Evolutionary conservation across 495 filamentous ascomycete species (phyloP).

Genomic region (Neurospora sp.): DNA sequence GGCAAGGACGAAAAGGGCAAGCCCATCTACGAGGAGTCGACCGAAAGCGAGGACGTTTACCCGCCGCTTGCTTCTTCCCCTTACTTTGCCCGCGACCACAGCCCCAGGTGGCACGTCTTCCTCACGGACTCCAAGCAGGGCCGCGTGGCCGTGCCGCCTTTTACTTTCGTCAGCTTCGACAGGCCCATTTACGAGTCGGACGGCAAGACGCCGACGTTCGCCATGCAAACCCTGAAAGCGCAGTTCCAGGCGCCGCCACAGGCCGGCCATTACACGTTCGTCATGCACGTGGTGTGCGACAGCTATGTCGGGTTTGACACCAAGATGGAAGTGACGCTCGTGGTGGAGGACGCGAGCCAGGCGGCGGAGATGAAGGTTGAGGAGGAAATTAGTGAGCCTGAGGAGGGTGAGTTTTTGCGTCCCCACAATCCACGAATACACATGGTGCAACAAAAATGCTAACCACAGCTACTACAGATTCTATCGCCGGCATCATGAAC

Average conservation of each 20-base stretch:
- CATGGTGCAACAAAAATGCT: conserved; percentile 15
- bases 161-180: conserved; percentile 82
- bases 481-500: conserved; percentile 90
- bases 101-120: conserved; percentile 87
- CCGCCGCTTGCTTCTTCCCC: conserved; percentile 82
- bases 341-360: conserved; percentile 84
- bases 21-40: conserved; percentile 20
- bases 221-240: conserved; percentile 90
- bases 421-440: neutral
- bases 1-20: conserved; percentile 50
- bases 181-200: conserved; percentile 65
- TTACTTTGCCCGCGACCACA: conserved; percentile 79
- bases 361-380: conserved; percentile 68
- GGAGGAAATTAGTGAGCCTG: conserved; percentile 94
- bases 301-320: conserved; percentile 89
- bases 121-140: conserved; percentile 86
- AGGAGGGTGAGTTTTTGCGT: conserved; percentile 64
- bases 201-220: conserved; percentile 69
- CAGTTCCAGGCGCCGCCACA: conserved; percentile 96
- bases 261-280: conserved; percentile 82
- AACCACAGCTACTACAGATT: conserved; percentile 48
- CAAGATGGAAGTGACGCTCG: conserved; percentile 75
- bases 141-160: conserved; percentile 90
- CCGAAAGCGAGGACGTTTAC: conserved; percentile 51
- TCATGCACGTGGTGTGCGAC: conserved; percentile 85